These are phyloP conservation scores for Mycena vitilis DNA, from an alignment of 768 basidiomycete genomes.

Conservation along the genomic window DNA sequence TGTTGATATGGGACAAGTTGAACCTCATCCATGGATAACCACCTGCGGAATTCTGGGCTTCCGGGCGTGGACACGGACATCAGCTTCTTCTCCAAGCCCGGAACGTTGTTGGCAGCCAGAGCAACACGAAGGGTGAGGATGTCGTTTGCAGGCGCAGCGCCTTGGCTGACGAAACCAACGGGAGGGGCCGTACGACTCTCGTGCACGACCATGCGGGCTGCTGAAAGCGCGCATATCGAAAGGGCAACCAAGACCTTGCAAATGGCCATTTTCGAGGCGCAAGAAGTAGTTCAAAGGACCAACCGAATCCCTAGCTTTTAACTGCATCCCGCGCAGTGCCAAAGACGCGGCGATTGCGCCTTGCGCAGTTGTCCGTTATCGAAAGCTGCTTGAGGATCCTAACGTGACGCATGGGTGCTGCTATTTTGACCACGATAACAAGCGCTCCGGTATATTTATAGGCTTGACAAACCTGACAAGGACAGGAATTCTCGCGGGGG, in stretches of 20 bases:
- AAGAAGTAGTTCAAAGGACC: background rate
- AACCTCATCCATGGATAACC: constrained; percentile 10
- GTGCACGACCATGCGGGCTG: background rate
- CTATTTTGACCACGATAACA: too few relatives aligned
- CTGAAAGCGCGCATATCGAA: constrained; percentile 1
- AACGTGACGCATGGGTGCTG: too few relatives aligned
- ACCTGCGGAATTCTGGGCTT: constrained; percentile 4
- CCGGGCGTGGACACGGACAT: constrained; percentile 7
- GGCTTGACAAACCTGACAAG: too few relatives aligned
- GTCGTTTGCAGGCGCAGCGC: background rate
- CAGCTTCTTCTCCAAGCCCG: constrained; percentile 2
- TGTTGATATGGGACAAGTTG: too few relatives aligned
- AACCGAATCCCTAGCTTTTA: background rate
- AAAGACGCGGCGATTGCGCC: background rate
- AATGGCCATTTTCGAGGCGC: background rate
- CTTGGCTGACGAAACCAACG: constrained; percentile 2
- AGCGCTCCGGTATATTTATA: too few relatives aligned
- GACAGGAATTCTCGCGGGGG: too few relatives aligned
- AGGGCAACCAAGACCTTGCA: background rate
- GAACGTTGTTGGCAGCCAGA: constrained; percentile 3
- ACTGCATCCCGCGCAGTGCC: background rate
- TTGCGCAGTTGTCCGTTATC: background rate
- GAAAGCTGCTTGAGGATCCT: too few relatives aligned
- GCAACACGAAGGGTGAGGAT: constrained; percentile 8
- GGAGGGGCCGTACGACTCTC: constrained; percentile 1